Base-by-base conservation (phyloP, 2,329 filamentous ascomycete species). In the Mycosphaerella sp. region DNA sequence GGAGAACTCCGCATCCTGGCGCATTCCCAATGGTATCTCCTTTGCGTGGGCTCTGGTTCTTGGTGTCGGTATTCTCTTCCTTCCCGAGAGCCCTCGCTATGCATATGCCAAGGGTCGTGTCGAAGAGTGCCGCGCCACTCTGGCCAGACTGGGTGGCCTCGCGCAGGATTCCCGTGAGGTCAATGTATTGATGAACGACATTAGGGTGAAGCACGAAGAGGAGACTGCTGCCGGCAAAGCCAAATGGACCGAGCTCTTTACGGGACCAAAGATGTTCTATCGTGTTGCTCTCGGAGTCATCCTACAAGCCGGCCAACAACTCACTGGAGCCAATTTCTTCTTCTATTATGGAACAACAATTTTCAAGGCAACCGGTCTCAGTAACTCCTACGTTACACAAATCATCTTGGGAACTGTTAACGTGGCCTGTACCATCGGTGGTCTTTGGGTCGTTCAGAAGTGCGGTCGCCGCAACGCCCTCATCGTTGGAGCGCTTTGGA, bases 371-470 rank as follows among this genome's bases (percentile, higher is more conserved):
- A 53, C 50, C 18, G 63, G 63, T 36, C 58, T 65, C 17, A 52
- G 50, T n/a, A 62, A 77, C 62, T 66, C 68, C 4, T 77, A 75
- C 58, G 64, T 73, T 40, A 71, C 75, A 41, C 70, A 70, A 17
- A 68, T 76, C 41, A 76, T 77, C 55, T 74, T 74, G 32, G 69
- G 70, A 52, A 61, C 68, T 5, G 72, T 77, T 60, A 77, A 77
- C 60, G 72, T 76, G 13, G 62, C 64, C 40, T 74, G 70, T 28
- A 77, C 75, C 3, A 68, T 75, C 49, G 71, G 69, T 9, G 73
- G 73, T 41, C 68, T 77, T 12, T 75, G 67, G 52, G 68, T 75
- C 44, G 72, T 76, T 10, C 73, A 76, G 63, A 73, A 71, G 57
- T 75, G 68, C 63, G 74, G 74, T 40, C 72, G 75, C 44, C 72